phyloP scores from a whole-genome alignment of 805 yeast genomes.

The Monosporozyma solicola region DNA sequence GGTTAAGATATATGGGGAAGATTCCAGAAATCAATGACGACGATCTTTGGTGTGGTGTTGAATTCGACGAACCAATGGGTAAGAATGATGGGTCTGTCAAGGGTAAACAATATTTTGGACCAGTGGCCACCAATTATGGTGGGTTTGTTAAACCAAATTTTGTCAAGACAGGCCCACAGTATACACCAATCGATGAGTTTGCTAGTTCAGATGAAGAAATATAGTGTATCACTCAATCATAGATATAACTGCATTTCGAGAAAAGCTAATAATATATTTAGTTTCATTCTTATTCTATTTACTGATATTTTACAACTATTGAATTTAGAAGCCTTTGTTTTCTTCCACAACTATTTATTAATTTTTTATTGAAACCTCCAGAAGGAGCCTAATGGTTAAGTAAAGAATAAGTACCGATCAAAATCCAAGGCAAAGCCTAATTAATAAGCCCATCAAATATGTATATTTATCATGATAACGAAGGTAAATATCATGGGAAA shows the following conservation, averaged over 20 bases:
- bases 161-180: slow-evolving; percentile 56
- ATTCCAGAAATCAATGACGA: slow-evolving; percentile 45
- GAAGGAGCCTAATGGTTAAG: no score
- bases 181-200: slow-evolving; percentile 37
- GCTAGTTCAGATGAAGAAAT: slow-evolving; percentile 36
- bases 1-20: slow-evolving; percentile 59
- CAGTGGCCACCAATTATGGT: slow-evolving; percentile 51
- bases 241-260: not conserved
- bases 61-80: slow-evolving; percentile 79
- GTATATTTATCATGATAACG: no score
- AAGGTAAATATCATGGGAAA: no score
- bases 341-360: no score
- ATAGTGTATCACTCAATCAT: slow-evolving; percentile 12
- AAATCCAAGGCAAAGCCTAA: no score
- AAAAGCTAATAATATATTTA: not conserved
- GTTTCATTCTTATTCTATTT: no score
- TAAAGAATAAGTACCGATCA: no score
- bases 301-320: no score
- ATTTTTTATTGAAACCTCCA: no score
- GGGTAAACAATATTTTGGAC: slow-evolving; percentile 50
- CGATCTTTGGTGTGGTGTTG: slow-evolving; percentile 73
- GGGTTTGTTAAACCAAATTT: slow-evolving; percentile 64
- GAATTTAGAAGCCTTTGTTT: no score
- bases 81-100: slow-evolving; percentile 73
- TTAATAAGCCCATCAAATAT: no score